Base-by-base conservation (phyloP, 2,329 filamentous ascomycete genomes). In the Phymatotrichopsis omnivora region DNA sequence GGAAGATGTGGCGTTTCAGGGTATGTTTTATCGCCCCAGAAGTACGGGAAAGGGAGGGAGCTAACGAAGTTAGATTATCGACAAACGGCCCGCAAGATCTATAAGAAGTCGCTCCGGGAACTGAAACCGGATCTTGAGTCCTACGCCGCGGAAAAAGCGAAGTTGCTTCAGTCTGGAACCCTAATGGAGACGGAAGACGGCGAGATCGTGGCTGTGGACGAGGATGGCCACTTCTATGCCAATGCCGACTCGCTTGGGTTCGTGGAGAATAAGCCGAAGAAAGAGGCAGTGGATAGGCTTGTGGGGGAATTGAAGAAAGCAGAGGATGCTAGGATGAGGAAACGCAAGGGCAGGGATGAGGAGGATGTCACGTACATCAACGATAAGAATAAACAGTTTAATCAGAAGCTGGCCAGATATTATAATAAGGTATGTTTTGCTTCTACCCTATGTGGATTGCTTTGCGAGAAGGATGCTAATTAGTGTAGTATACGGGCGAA, bases 301-400 rank as follows among this genome's bases (percentile, higher is more conserved):
- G 89, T 98, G 3, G 75, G 74, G 12, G 87, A 96, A 62, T 67
- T 96, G 60, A 75, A 78, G 61, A 87, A 89, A 68, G 85, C 87
- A 1, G 91, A 98, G 66, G 86, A 93, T 58, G 74, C 78, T 41
- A 73, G 86, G 40, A 93, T 87, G 73, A 93, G 93, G 70, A 74
- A 86, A 58, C 79, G 76, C 62, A 75, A 79, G 62, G 81, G 80
- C 52, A 85, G 87, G 47, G 86, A 93, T 53, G 83, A 87, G 36
- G 81, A 78, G 22, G 91, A 98, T 65, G 83, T 96, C 58, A 96
- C 89, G 6, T 96, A 94, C 67, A 98, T 98, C 75, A 98, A 98
- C 68, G 86, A 95, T 68, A 95, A 98, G 80, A 98, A 98, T 73
- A 96, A 96, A 73, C 86, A 95, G 72, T 98, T 98, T 71, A 98